Percentiles rank a stretch among this genome's conserved stretches.
phyloP scores from a whole-genome alignment of 768 basidiomycete species.

The Agrocybe chaxingu region DNA sequence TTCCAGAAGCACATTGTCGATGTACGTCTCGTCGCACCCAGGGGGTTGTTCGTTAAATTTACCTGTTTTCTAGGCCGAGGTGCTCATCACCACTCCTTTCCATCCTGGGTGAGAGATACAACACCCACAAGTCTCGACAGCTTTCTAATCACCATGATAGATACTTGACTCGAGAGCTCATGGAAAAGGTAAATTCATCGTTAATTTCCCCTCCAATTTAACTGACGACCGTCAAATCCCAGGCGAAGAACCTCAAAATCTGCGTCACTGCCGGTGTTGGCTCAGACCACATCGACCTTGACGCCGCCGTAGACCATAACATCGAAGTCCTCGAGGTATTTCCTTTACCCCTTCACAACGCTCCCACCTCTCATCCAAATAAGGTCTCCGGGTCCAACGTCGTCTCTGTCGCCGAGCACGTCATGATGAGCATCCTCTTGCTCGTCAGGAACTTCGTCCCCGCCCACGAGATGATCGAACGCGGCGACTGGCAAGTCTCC shows the following conservation, averaged over 20 bases:
- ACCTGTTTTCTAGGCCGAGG: conserved; percentile 53
- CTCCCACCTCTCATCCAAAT: conserved; percentile 7
- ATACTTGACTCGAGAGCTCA: conserved; percentile 71
- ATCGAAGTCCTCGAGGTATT: conserved; percentile 74
- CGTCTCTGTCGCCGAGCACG: conserved; percentile 88
- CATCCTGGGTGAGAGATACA: conserved; percentile 56
- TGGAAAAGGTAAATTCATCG: conserved; percentile 51
- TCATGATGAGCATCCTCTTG: conserved; percentile 85
- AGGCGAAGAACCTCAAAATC: conserved; percentile 88
- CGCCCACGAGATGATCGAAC: conserved; percentile 87
- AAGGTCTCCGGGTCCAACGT: conserved; percentile 87
- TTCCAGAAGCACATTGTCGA: conserved; percentile 83
- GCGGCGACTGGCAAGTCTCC: conserved; percentile 86
- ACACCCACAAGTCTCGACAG: neutral
- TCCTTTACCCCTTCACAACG: neutral
- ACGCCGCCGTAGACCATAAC: conserved; percentile 76
- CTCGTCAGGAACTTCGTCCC: conserved; percentile 89
- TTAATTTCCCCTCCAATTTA: neutral
- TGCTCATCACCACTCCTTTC: conserved; percentile 83
- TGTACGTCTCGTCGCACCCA: conserved; percentile 37
- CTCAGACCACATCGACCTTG: conserved; percentile 87
- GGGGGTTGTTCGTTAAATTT: conserved; percentile 3
- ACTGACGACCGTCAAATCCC: conserved; percentile 4
- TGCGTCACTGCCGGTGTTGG: conserved; percentile 91
- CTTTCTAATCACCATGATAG: conserved; percentile 16